Conservation (phyloP, 176 grass and related monocot genomes). For the Carex parvula region DNA sequence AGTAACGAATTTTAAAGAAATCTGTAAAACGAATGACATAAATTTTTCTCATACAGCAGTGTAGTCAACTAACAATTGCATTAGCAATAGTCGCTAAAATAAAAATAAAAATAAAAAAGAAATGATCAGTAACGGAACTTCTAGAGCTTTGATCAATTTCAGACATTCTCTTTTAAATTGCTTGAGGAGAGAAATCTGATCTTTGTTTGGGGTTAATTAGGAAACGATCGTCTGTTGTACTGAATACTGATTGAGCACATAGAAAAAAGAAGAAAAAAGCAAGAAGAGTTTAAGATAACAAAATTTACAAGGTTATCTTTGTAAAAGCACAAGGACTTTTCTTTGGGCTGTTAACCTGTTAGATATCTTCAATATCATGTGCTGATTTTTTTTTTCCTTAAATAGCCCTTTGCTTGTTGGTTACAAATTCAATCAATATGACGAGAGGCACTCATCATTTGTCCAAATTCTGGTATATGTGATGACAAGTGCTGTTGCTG, state of each 20-base stretch:
- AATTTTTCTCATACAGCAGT: neutral
- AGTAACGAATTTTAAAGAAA: neutral
- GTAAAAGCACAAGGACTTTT: neutral
- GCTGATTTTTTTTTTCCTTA: neutral
- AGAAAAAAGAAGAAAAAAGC: neutral
- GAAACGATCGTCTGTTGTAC: neutral
- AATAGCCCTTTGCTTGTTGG: neutral
- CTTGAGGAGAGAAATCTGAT: neutral
- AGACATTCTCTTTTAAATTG: neutral
- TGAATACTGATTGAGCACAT: neutral
- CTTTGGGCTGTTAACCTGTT: neutral
- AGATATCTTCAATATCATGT: neutral
- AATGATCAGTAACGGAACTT: neutral
- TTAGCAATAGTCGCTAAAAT: neutral
- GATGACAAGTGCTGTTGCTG: slow-evolving; percentile 7
- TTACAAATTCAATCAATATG: neutral
- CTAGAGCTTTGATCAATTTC: neutral
- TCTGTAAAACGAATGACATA: neutral
- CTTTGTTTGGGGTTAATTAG: neutral
- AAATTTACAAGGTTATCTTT: neutral
- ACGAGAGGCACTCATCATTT: neutral
- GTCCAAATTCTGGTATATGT: neutral
- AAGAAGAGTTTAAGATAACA: neutral
- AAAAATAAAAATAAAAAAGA: neutral
- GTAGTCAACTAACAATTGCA: neutral